Evolutionary conservation across 257 asterid species (phyloP).

Genomic region (Solanum chilense): DNA sequence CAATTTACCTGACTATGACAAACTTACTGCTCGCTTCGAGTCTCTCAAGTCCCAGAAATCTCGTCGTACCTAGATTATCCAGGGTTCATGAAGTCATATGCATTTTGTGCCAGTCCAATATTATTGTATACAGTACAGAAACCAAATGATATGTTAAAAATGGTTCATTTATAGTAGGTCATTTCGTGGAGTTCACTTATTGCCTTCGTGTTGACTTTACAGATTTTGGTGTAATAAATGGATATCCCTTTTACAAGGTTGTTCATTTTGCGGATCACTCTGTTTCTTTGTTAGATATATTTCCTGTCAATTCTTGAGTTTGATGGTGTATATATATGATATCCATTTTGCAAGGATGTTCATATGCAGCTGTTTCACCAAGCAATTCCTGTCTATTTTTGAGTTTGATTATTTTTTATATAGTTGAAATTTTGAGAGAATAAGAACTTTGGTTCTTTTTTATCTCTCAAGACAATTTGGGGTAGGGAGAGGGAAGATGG

Average conservation of each 20-base stretch:
- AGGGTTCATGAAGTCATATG: background rate
- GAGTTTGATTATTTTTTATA: too few relatives aligned
- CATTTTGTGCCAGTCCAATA: background rate
- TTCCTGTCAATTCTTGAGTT: background rate
- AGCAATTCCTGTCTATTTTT: background rate
- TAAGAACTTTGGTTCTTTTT: too few relatives aligned
- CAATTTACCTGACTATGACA: constrained; percentile 76
- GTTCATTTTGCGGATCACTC: background rate
- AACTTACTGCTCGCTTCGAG: constrained; percentile 85
- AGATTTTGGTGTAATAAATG: background rate
- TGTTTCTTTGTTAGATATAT: background rate
- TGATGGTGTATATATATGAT: too few relatives aligned
- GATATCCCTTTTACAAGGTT: background rate
- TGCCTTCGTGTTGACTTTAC: background rate
- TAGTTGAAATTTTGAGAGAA: too few relatives aligned
- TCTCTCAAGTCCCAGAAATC: constrained; percentile 59
- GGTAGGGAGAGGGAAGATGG: background rate
- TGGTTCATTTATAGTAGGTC: background rate
- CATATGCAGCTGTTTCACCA: too few relatives aligned
- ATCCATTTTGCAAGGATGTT: too few relatives aligned
- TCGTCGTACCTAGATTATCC: background rate
- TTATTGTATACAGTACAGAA: background rate
- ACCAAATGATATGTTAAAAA: background rate
- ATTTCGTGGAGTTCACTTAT: background rate
- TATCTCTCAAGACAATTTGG: background rate